phyloP scores from a whole-genome alignment of 768 basidiomycete species.

The Podaxis sp. region DNA sequence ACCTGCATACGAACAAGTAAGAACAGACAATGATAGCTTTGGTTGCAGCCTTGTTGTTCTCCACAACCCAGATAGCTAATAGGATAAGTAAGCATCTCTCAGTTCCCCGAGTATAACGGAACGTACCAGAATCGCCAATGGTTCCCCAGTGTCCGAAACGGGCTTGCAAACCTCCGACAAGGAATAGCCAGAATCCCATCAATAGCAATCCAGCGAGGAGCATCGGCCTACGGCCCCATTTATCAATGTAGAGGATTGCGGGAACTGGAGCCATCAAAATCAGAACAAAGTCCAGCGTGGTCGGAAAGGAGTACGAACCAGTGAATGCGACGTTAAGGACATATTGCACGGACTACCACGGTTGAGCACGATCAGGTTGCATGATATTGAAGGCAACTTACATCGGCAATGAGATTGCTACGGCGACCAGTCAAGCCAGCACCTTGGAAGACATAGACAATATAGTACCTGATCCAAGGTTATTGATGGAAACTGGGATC shows the following conservation, averaged over 20 bases:
- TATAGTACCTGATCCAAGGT: conserved; percentile 42
- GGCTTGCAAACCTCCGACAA: conserved; percentile 74
- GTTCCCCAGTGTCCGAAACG: conserved; percentile 59
- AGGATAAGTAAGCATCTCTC: background rate
- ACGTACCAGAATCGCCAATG: conserved; percentile 32
- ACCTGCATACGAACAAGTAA: conserved; percentile 70
- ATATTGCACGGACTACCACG: conserved; percentile 54
- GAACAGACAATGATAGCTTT: conserved; percentile 74
- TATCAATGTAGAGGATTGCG: conserved; percentile 63
- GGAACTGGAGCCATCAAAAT: conserved; percentile 32
- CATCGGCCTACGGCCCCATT: conserved; percentile 78
- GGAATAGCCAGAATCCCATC: conserved; percentile 76
- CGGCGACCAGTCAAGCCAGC: conserved; percentile 73
- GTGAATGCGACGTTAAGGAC: conserved; percentile 46
- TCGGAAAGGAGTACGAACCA: conserved; percentile 33
- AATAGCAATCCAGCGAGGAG: conserved; percentile 57
- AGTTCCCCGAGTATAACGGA: background rate
- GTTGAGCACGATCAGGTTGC: background rate
- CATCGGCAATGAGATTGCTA: conserved; percentile 67
- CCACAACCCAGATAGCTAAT: conserved; percentile 48
- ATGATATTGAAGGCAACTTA: conserved; percentile 17
- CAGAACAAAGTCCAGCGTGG: conserved; percentile 30
- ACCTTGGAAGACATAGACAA: conserved; percentile 70
- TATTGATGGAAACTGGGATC: background rate
- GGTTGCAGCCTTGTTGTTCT: conserved; percentile 47